phyloP scores from a whole-genome alignment of 139 green algal species.

The Raphidocelis subcapitata region DNA sequence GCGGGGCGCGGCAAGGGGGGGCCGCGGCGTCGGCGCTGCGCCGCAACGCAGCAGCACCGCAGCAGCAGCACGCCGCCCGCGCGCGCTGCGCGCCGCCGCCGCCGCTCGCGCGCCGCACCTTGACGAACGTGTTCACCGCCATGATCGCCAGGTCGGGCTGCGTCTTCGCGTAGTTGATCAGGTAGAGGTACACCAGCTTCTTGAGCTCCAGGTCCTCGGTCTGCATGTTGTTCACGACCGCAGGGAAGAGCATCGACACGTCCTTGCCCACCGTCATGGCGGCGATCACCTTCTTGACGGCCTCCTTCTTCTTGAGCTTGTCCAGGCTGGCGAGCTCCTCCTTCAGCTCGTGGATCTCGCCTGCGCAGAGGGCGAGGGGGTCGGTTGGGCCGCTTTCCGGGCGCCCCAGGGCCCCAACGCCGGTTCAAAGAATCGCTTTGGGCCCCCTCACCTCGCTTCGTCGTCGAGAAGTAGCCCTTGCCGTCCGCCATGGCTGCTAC shows the following conservation, averaged over 20 bases:
- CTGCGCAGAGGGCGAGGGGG: conserved; percentile 44
- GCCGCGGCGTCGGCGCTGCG: too few relatives aligned
- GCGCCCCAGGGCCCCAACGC: neutral
- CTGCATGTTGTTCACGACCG: conserved; percentile 99
- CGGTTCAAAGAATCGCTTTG: neutral
- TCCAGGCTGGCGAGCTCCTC: conserved; percentile 90
- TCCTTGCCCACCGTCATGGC: conserved; percentile 99
- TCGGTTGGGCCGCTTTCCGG: conserved; percentile 1
- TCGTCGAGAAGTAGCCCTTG: conserved; percentile 93
- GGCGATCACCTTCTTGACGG: conserved; percentile 96
- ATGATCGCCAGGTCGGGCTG: conserved; percentile 99
- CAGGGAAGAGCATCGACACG: conserved; percentile 91
- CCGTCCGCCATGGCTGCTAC: conserved; percentile 66
- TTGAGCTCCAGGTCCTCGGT: conserved; percentile 80
- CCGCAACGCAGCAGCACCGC: too few relatives aligned
- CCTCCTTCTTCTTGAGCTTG: conserved; percentile 90
- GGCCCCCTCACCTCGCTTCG: conserved; percentile 81
- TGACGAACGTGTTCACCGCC: conserved; percentile 99
- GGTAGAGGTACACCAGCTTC: conserved; percentile 99
- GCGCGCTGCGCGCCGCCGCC: too few relatives aligned
- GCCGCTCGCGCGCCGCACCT: conserved; percentile 54
- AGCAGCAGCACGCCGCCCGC: too few relatives aligned
- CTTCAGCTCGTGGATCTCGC: conserved; percentile 96
- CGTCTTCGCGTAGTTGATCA: conserved; percentile 99
- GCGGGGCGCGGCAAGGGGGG: too few relatives aligned